Base-by-base conservation (phyloP, 441 rosid genomes). In the Euphorbia corollata region DNA sequence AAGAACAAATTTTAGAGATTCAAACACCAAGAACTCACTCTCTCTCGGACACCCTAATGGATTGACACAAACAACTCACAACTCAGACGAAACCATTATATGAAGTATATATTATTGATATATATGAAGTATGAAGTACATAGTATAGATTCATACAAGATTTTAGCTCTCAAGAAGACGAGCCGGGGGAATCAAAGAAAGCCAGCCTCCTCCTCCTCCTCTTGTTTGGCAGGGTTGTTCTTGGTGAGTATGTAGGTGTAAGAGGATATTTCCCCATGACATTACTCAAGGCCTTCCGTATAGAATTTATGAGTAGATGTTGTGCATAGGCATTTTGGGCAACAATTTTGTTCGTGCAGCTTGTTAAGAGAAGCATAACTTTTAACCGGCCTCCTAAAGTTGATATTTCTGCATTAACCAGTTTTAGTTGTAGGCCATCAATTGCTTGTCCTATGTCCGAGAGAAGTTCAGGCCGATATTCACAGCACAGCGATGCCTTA, bases 401-500 rank as follows among this genome's bases (percentile, higher is more conserved):
- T 41, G 90, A 84, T 62, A 84, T 75, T 63, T 87, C 85, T 0
- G 78, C 81, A 61, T 71, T 78, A 39, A 77, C 68, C 30, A 80
- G 68, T 73, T 73, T 81, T 45, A 87, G 54, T 2, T 73, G 80
- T 41, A 85, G 84, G 19, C 76, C 47, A 39, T 80, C 78, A 8
- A 87, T 70, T 65, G 87, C 85, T 75, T 77, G 80, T 67, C 78
- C 75, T 53, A 86, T 60, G 55, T 86, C 81, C 0, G 77, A 70
- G 68, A 87, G 72, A 32, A 87, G 80, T 47, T 75, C 77, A 8
- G 90, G 84, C 2, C 82, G 76, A 62, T 80, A 83, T n/a, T 79
- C 80, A 43, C 94, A 86, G 16, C 91, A 87, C 56, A 87, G 51
- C 3, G 87, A 79, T 65, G 86, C 93, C 75, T 74, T 77, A 71